These are phyloP conservation scores for Gypsophila paniculata DNA, from an alignment of 179 eudicot species.

Conservation along the genomic window DNA sequence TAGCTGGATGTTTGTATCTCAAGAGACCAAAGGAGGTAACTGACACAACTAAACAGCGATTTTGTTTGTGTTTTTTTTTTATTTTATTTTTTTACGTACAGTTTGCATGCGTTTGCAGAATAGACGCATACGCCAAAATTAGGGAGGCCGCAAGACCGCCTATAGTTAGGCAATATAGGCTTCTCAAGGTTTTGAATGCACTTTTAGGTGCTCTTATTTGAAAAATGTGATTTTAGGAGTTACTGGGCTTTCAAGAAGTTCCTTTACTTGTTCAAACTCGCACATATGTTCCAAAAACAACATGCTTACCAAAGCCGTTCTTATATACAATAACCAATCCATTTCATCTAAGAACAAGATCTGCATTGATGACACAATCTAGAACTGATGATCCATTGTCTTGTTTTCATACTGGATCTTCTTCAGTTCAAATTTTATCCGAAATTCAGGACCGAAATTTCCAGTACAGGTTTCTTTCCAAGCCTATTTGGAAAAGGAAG, in stretches of 20 bases:
- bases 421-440: background rate
- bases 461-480: background rate
- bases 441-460: background rate
- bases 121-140: background rate
- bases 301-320: background rate
- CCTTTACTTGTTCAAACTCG: no score
- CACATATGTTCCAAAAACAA: background rate
- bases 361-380: background rate
- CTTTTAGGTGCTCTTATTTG: background rate
- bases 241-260: background rate
- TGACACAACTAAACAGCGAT: background rate
- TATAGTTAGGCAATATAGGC: background rate
- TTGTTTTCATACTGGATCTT: no score
- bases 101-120: background rate
- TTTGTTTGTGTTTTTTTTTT: slow-evolving; percentile 5
- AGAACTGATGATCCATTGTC: slow-evolving; percentile 1
- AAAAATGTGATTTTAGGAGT: background rate
- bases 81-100: background rate
- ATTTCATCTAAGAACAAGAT: background rate
- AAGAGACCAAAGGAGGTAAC: slow-evolving; percentile 95
- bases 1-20: slow-evolving; percentile 77
- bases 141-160: background rate
- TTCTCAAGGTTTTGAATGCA: background rate
- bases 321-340: background rate
- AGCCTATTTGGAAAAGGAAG: background rate